phyloP scores from a whole-genome alignment of 164 flowering plant genomes.

The Tinospora cordifolia region DNA sequence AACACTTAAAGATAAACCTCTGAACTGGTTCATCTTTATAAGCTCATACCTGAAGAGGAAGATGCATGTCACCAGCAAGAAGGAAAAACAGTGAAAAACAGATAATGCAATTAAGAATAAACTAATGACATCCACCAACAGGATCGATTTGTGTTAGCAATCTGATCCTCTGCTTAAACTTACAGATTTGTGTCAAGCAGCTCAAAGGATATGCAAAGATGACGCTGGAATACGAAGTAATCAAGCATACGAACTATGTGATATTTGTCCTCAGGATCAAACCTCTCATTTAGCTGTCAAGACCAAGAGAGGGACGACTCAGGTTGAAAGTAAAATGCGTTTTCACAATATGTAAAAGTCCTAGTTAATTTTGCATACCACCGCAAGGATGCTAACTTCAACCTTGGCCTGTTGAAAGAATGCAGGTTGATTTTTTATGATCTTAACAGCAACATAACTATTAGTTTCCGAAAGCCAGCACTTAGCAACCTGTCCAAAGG shows the following conservation, averaged over 20 bases:
- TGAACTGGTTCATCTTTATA: constrained; percentile 73
- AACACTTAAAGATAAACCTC: constrained; percentile 80
- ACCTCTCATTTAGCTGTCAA: constrained; percentile 74
- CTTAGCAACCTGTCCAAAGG: constrained; percentile 99
- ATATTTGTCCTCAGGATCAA: constrained; percentile 92
- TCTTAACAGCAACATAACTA: constrained; percentile 84
- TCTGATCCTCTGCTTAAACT: constrained; percentile 26
- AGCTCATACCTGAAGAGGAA: constrained; percentile 67
- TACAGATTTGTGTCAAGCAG: constrained; percentile 88
- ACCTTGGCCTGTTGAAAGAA: constrained; percentile 96
- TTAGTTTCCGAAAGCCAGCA: constrained; percentile 78
- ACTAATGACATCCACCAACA: not conserved
- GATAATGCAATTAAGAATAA: not conserved
- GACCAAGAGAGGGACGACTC: not conserved
- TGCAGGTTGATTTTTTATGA: constrained; percentile 93
- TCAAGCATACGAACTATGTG: constrained; percentile 97
- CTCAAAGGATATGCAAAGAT: constrained; percentile 93
- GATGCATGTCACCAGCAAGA: constrained; percentile 12
- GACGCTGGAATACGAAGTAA: constrained; percentile 74
- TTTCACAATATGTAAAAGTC: not conserved
- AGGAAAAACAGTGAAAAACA: not conserved
- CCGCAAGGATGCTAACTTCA: constrained; percentile 82
- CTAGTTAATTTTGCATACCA: constrained; percentile 35
- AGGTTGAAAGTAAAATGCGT: not conserved
- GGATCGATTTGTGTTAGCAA: not conserved